Percentiles rank a stretch among this genome's conserved stretches.
Evolutionary conservation across 306 rosid species (phyloP).

Genomic region (Lathyrus tuberosus): DNA sequence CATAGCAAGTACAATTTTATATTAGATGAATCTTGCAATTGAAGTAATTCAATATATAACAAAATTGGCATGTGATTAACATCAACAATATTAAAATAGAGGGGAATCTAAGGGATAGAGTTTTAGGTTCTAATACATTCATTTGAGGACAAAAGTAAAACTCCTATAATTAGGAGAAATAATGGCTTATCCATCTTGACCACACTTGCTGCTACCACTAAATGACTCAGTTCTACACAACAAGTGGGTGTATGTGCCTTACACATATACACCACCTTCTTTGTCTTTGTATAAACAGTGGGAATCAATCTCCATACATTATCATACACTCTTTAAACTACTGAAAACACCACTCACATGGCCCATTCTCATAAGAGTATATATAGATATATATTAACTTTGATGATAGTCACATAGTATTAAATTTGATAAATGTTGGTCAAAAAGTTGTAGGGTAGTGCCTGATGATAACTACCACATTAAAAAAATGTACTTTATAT

Average conservation of each 20-base stretch:
- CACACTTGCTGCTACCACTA: slow-evolving; percentile 15
- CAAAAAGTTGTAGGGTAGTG: slow-evolving; percentile 37
- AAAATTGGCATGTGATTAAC: slow-evolving; percentile 27
- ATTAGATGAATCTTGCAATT: background rate
- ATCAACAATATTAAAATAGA: slow-evolving; percentile 4
- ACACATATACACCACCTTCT: slow-evolving; percentile 38
- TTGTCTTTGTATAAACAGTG: slow-evolving; percentile 45
- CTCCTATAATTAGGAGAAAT: slow-evolving; percentile 26
- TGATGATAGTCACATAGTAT: slow-evolving; percentile 1
- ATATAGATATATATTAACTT: too few species aligned
- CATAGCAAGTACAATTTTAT: background rate
- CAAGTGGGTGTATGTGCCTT: slow-evolving; percentile 39
- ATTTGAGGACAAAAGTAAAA: slow-evolving; percentile 43
- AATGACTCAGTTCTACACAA: slow-evolving; percentile 39
- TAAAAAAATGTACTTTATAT: slow-evolving; percentile 40
- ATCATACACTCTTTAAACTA: slow-evolving; percentile 37
- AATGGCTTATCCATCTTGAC: slow-evolving; percentile 41
- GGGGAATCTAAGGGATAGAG: slow-evolving; percentile 15
- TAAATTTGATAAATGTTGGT: slow-evolving; percentile 37
- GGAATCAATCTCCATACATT: slow-evolving; percentile 48
- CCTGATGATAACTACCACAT: slow-evolving; percentile 30
- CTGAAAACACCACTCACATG: slow-evolving; percentile 58
- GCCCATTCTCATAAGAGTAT: background rate
- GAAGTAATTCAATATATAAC: slow-evolving; percentile 35
- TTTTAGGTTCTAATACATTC: slow-evolving; percentile 32